Conservation (phyloP, 768 basidiomycete species). For the Termitomyces bulborhizus region DNA sequence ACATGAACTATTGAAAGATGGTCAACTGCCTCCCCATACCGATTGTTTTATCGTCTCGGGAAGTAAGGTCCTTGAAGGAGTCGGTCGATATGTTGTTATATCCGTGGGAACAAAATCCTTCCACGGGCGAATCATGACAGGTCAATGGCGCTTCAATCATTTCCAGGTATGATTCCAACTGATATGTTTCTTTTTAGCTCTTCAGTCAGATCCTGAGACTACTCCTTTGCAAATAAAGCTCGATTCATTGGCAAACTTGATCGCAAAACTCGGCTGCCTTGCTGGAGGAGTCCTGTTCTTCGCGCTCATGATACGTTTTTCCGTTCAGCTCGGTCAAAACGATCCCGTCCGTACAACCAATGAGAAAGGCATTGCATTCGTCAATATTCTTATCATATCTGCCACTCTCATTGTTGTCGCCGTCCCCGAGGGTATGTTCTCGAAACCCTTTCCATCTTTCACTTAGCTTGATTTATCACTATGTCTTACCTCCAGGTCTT, state of each 20-base stretch:
- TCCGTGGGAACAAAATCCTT: constrained; percentile 91
- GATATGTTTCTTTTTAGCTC: constrained; percentile 39
- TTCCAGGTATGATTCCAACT: neutral
- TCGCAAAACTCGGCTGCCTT: constrained; percentile 82
- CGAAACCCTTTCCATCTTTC: neutral
- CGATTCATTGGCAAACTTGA: constrained; percentile 89
- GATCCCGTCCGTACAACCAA: constrained; percentile 60
- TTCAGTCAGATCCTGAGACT: constrained; percentile 79
- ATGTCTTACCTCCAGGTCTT: constrained; percentile 46
- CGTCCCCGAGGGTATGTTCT: constrained; percentile 36
- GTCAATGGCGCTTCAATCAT: constrained; percentile 33
- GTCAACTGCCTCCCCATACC: constrained; percentile 45
- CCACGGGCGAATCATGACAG: constrained; percentile 97
- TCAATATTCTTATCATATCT: constrained; percentile 89
- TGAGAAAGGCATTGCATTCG: constrained; percentile 85
- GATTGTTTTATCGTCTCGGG: constrained; percentile 94
- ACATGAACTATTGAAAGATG: constrained; percentile 2
- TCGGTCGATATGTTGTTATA: constrained; percentile 88
- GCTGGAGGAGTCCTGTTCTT: constrained; percentile 73
- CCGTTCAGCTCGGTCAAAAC: constrained; percentile 72
- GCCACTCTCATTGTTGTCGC: constrained; percentile 68
- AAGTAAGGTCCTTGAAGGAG: constrained; percentile 90
- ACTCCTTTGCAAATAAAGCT: constrained; percentile 94
- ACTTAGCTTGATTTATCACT: neutral
- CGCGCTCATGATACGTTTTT: constrained; percentile 90